Evolutionary conservation across 805 yeast species (phyloP).

Genomic region (Wickerhamiella lipophila): DNA sequence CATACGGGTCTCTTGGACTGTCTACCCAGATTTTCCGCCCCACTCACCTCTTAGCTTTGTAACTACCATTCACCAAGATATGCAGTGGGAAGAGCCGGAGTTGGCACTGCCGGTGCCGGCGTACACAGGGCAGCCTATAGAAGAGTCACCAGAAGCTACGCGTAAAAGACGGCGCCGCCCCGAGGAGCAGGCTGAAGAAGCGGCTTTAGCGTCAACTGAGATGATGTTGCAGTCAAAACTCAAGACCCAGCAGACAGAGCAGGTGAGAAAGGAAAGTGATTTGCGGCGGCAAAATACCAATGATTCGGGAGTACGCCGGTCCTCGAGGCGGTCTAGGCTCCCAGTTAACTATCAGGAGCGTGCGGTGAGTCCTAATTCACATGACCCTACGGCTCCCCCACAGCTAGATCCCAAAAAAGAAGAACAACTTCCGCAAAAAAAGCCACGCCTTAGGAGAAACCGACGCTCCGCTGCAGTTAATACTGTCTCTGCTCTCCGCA

Average conservation of each 20-base stretch:
- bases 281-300: background rate
- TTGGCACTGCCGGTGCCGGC: conserved; percentile 42
- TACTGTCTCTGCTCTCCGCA: background rate
- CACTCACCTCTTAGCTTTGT: conserved; percentile 6
- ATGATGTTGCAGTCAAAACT: conserved; percentile 19
- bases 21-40: background rate
- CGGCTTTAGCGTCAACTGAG: background rate
- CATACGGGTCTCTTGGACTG: background rate
- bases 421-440: background rate
- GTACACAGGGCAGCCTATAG: conserved; percentile 63
- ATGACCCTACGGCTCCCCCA: background rate
- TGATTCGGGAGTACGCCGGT: background rate
- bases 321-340: conserved; percentile 7
- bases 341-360: conserved; percentile 4
- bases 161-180: conserved; percentile 28
- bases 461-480: conserved; percentile 1
- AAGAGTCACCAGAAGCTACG: conserved; percentile 41
- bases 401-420: background rate
- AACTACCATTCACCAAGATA: conserved; percentile 1
- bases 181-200: conserved; percentile 32
- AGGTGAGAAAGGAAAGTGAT: conserved; percentile 15
- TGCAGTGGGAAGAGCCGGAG: conserved; percentile 44
- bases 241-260: conserved; percentile 19
- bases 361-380: background rate
- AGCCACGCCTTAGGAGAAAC: conserved; percentile 6